Percentiles rank a stretch among this genome's conserved stretches.
These are phyloP conservation scores for Aspergillaceae sp. DNA, from an alignment of 2,329 filamentous ascomycete genomes.

Conservation along the genomic window DNA sequence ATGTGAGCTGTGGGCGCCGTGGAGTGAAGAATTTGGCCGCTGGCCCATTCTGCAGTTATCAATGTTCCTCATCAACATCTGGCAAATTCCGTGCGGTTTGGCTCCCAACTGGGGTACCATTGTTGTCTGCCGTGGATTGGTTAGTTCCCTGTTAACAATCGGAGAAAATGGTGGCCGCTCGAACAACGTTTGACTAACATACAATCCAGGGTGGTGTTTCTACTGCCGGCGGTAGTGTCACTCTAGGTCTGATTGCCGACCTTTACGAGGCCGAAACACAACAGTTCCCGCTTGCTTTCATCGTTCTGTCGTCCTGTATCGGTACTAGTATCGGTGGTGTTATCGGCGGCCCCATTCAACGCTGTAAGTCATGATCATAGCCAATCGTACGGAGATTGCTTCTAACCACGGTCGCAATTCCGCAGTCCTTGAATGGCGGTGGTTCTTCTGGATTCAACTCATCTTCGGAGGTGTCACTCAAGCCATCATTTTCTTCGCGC, in stretches of 20 bases:
- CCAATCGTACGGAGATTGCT: no score
- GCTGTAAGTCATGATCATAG: constrained; percentile 5
- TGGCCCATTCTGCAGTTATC: constrained; percentile 64
- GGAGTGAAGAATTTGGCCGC: constrained; percentile 70
- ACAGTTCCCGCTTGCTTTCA: constrained; percentile 48
- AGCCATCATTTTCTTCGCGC: constrained; percentile 40
- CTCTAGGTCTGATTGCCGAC: constrained; percentile 51
- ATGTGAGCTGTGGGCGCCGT: constrained; percentile 76
- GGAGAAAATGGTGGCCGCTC: no score
- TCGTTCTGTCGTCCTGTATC: constrained; percentile 45
- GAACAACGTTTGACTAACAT: background rate
- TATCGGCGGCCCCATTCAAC: constrained; percentile 41
- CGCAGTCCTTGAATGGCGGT: constrained; percentile 39
- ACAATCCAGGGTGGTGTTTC: constrained; percentile 41
- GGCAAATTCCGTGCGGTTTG: constrained; percentile 58
- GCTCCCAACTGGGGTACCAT: constrained; percentile 61
- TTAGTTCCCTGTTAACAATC: background rate
- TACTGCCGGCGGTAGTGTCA: constrained; percentile 53
- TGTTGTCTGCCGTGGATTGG: constrained; percentile 54
- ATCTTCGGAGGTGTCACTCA: constrained; percentile 50
- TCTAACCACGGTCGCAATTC: background rate
- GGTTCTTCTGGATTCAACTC: constrained; percentile 55
- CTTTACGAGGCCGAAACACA: constrained; percentile 47
- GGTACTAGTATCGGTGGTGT: constrained; percentile 45
- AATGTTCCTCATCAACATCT: constrained; percentile 65